A percentile compares a stretch with the other conserved stretches of the same genome.
These are phyloP conservation scores for Trametes cingulata DNA, from an alignment of 768 basidiomycete species.

Conservation along the genomic window DNA sequence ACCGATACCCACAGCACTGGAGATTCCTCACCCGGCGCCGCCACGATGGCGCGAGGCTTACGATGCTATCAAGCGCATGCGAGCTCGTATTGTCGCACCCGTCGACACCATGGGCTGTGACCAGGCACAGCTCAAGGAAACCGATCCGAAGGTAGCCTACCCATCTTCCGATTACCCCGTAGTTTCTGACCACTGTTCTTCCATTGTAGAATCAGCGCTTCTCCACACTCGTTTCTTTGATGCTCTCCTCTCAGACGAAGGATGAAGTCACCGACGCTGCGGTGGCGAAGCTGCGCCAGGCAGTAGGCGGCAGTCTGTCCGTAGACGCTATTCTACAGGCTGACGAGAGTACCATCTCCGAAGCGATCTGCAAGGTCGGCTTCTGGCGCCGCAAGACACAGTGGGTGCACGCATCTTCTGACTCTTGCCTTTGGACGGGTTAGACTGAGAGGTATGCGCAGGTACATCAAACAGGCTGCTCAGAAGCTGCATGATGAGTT, in stretches of 20 bases:
- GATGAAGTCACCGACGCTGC: slow-evolving; percentile 87
- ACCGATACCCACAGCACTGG: slow-evolving; percentile 14
- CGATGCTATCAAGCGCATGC: slow-evolving; percentile 73
- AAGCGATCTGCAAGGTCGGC: slow-evolving; percentile 86
- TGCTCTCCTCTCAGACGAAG: slow-evolving; percentile 96
- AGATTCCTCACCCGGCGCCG: slow-evolving; percentile 23
- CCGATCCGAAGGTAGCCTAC: slow-evolving; percentile 58
- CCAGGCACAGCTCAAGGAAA: slow-evolving; percentile 61
- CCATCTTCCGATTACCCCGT: not conserved
- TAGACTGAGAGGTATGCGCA: slow-evolving; percentile 30
- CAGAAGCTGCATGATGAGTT: slow-evolving; percentile 68
- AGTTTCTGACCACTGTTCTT: not conserved
- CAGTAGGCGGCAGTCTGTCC: slow-evolving; percentile 78
- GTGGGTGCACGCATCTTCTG: slow-evolving; percentile 42
- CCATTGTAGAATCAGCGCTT: slow-evolving; percentile 70
- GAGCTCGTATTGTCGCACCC: slow-evolving; percentile 70
- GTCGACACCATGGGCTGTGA: slow-evolving; percentile 94
- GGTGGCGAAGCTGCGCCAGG: slow-evolving; percentile 65
- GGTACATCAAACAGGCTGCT: slow-evolving; percentile 77
- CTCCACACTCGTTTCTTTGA: slow-evolving; percentile 85
- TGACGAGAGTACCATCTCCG: slow-evolving; percentile 59
- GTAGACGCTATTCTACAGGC: slow-evolving; percentile 69
- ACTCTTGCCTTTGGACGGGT: not conserved
- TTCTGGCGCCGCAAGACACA: slow-evolving; percentile 90
- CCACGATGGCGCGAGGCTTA: slow-evolving; percentile 49